Percentiles rank a stretch among this genome's conserved stretches.
Evolutionary conservation across 1,139 yeast species (phyloP).

Genomic region (Candida sanyaensis): DNA sequence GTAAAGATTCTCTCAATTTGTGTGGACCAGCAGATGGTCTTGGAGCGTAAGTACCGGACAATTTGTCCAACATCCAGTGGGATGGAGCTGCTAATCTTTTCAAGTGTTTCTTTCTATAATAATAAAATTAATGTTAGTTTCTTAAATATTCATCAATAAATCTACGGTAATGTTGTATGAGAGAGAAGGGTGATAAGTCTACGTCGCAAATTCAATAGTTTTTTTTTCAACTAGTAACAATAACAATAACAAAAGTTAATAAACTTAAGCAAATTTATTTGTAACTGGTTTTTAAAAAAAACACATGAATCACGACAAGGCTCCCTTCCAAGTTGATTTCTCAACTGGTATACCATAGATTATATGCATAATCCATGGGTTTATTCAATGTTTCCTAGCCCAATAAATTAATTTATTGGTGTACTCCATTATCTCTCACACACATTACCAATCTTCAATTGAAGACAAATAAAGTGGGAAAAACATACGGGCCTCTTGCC

Average conservation of each 20-base stretch:
- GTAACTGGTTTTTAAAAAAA: neutral
- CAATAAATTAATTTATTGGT: constrained; percentile 9
- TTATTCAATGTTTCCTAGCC: constrained; percentile 16
- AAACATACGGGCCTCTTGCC: constrained; percentile 23
- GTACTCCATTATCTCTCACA: constrained; percentile 14
- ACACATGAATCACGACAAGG: constrained; percentile 30
- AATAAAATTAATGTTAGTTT: constrained; percentile 24
- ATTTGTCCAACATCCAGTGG: constrained; percentile 99
- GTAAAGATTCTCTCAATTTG: constrained; percentile 98
- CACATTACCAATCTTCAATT: constrained; percentile 2
- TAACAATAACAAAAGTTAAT: neutral
- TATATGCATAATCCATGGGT: constrained; percentile 13
- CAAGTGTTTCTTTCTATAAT: constrained; percentile 83
- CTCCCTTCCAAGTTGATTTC: constrained; percentile 34
- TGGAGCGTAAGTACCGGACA: constrained; percentile 99
- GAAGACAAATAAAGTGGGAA: constrained; percentile 1
- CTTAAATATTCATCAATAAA: neutral
- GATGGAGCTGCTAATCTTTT: constrained; percentile 99
- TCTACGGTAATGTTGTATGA: constrained; percentile 1
- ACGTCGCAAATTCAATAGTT: constrained; percentile 7
- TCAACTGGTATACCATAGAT: constrained; percentile 17
- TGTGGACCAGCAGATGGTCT: constrained; percentile 99
- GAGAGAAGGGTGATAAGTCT: constrained; percentile 1
- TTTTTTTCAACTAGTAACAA: neutral
- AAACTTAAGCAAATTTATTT: too few species aligned